These are phyloP conservation scores for Boletus rubescentipes DNA, from an alignment of 768 basidiomycete genomes.

Conservation along the genomic window DNA sequence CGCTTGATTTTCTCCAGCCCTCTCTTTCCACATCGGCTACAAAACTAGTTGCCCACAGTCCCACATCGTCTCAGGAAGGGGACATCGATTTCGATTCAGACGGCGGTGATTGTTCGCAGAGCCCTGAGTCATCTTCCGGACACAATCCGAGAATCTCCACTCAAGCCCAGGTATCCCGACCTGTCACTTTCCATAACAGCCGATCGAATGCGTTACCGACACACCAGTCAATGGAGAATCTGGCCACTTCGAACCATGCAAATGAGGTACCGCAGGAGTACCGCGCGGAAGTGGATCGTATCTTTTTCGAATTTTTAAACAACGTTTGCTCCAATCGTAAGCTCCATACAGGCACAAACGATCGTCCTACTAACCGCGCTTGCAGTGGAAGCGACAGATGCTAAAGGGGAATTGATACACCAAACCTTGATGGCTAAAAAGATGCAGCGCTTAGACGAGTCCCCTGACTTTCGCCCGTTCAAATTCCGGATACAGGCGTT, in stretches of 20 bases:
- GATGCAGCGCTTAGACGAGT: conserved; percentile 97
- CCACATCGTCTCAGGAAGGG: conserved; percentile 47
- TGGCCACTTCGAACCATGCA: conserved; percentile 34
- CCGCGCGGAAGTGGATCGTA: conserved; percentile 76
- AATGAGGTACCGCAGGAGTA: conserved; percentile 82
- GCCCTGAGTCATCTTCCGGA: conserved; percentile 32
- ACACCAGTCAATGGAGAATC: conserved; percentile 27
- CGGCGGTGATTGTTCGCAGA: conserved; percentile 33
- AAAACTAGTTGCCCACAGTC: conserved; percentile 23
- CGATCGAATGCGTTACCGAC: conserved; percentile 16
- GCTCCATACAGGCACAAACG: conserved; percentile 31
- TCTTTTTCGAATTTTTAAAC: conserved; percentile 90
- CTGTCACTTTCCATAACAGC: conserved; percentile 12
- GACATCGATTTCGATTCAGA: conserved; percentile 51
- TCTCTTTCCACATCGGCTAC: conserved; percentile 7
- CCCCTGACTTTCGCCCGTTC: conserved; percentile 95
- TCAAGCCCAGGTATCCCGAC: conserved; percentile 25
- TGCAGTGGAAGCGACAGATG: conserved; percentile 87
- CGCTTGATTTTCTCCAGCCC: conserved; percentile 33
- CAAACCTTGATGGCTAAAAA: conserved; percentile 99
- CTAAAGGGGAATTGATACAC: conserved; percentile 95
- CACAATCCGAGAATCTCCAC: conserved; percentile 18
- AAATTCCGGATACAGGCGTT: conserved; percentile 99
- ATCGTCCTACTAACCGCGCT: conserved; percentile 11
- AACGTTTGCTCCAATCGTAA: conserved; percentile 85